Evolutionary conservation across 176 grass and related monocot genomes (phyloP), one percentile per base, ranked within the genome.

Genomic region (Rhynchospora breviuscula): DNA sequence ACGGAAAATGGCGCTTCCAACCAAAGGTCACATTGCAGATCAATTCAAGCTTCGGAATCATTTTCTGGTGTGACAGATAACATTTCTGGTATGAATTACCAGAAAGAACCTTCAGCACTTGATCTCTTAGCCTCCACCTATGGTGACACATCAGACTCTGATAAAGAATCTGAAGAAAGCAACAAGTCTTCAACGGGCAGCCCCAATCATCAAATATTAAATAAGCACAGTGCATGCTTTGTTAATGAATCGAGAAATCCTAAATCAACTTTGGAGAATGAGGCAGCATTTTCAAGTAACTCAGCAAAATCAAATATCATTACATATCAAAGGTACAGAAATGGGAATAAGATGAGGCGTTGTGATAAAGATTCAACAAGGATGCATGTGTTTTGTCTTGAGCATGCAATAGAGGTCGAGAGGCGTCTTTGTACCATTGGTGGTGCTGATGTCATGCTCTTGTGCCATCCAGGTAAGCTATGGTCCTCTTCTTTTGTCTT

Each of bases 321-420:
- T 65, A 82, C 80, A 18, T 82, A 82, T 53, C 60, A 67, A 67
- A 82, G 80, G 59, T 82, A 82, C 33, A 19, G 80, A 35, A 62
- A 82, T 53, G 80, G 80, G 43, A 82, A 51, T 67, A 82, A 82
- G 21, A 82, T 49, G 63, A 59, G 91, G 84, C 78, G 89, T 61
- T 87, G 85, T 85, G 93, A 96, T 67, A 99, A 92, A 80, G 93
- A 99, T 95, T 96, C 91, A 77, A 93, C 93, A 54, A 90, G 93
- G 85, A 89, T 99, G 93, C 97, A 99, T 92, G 89, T 90, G 66
- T 99, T 99, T 76, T 99, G 97, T 86, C 97, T 99, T 79, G 81
- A 99, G 59, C 97, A 99, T 85, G 97, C 97, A 76, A 85, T 90
- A 22, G 93, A 93, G 80, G 91, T 96, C 83, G 86, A 92, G 83